Percentiles rank a stretch among this genome's conserved stretches.
These are phyloP conservation scores for Claviceps lovelessii DNA, from an alignment of 2,329 filamentous ascomycete genomes.

Conservation along the genomic window DNA sequence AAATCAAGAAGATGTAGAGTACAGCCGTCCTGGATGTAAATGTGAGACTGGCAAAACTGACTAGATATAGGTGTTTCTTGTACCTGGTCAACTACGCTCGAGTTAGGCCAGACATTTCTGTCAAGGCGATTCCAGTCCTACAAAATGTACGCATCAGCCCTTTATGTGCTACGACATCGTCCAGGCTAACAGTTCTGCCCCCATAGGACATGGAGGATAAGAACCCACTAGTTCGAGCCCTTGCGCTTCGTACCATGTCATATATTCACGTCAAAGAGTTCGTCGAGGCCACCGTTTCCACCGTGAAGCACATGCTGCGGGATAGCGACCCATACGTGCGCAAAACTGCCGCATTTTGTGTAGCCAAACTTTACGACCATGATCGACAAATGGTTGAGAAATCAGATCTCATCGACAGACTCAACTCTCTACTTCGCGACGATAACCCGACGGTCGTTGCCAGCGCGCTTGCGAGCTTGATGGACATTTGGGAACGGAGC, in stretches of 20 bases:
- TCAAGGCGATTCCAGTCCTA: constrained; percentile 82
- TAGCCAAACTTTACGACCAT: constrained; percentile 96
- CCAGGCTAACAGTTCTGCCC: neutral
- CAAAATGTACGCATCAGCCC: constrained; percentile 45
- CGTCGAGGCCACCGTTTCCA: constrained; percentile 74
- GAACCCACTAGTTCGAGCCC: constrained; percentile 81
- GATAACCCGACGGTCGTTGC: constrained; percentile 97
- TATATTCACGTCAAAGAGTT: constrained; percentile 96
- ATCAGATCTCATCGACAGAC: constrained; percentile 79
- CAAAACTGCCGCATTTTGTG: constrained; percentile 91
- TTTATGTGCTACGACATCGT: neutral
- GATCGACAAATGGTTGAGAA: constrained; percentile 78
- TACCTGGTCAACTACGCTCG: constrained; percentile 95
- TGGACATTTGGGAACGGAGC: constrained; percentile 97
- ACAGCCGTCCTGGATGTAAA: neutral
- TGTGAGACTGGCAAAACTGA: neutral
- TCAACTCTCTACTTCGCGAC: constrained; percentile 81
- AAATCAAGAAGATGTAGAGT: constrained; percentile 96
- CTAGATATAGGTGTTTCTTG: constrained; percentile 67
- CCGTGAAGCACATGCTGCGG: constrained; percentile 68
- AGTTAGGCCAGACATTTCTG: constrained; percentile 82
- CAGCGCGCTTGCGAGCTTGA: constrained; percentile 75
- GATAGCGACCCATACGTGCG: constrained; percentile 91
- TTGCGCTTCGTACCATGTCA: constrained; percentile 88
- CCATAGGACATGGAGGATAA: constrained; percentile 77